Evolutionary conservation across 148 eudicot species (phyloP).

Genomic region (Tetragonia tetragonoides): DNA sequence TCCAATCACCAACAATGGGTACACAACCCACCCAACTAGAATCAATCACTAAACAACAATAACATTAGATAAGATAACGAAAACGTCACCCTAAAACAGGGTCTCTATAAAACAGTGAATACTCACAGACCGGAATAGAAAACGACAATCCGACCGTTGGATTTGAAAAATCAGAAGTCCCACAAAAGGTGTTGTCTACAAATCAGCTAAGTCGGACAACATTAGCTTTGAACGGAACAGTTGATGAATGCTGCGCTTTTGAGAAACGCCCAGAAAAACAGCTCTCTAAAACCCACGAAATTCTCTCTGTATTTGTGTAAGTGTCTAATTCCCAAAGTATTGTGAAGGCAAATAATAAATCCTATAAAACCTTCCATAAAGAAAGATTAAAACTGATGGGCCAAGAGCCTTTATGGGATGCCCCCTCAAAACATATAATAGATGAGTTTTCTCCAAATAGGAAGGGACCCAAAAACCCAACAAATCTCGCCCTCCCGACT

Average conservation of each 20-base stretch:
- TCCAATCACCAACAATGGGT: neutral
- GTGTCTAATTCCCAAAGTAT: no score
- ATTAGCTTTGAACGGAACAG: neutral
- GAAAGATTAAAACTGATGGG: no score
- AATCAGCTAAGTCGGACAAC: neutral
- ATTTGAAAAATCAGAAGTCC: no score
- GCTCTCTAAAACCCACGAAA: no score
- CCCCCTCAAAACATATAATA: no score
- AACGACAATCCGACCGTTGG: neutral
- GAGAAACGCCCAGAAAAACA: no score
- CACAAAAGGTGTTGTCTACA: neutral
- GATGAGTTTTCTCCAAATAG: no score
- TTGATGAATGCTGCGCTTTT: no score
- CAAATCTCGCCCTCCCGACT: neutral
- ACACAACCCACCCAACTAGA: neutral
- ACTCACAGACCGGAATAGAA: neutral
- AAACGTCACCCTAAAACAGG: neutral
- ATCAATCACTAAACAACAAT: neutral
- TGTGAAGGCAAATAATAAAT: no score
- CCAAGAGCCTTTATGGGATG: no score
- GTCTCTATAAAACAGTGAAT: neutral
- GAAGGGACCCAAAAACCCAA: neutral
- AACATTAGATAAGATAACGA: neutral
- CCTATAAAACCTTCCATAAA: no score
- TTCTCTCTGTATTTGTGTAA: no score